Percentiles rank a stretch among this genome's conserved stretches.
phyloP scores from a whole-genome alignment of 257 asterid genomes.

The Penstemon eatonii region DNA sequence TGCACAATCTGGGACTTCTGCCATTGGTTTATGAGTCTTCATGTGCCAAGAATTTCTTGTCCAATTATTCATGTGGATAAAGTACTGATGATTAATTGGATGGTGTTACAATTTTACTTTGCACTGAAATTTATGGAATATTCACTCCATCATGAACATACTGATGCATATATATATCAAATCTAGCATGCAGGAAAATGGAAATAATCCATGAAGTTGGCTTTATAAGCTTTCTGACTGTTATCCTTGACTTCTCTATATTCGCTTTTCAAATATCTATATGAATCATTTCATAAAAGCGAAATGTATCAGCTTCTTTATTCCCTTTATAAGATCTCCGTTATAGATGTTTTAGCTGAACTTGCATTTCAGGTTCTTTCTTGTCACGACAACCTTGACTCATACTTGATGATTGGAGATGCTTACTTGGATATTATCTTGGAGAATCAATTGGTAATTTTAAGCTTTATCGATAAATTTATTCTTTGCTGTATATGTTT shows the following conservation, averaged over 20 bases:
- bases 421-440: constrained; percentile 71
- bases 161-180: constrained; percentile 10
- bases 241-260: constrained; percentile 22
- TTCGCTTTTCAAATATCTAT: constrained; percentile 10
- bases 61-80: constrained; percentile 1
- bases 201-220: constrained; percentile 18
- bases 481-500: constrained; percentile 9
- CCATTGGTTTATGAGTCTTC: constrained; percentile 9
- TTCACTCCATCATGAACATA: constrained; percentile 16
- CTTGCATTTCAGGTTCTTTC: constrained; percentile 69
- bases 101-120: not conserved
- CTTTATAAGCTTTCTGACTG: constrained; percentile 1
- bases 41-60: not conserved
- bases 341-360: constrained; percentile 20
- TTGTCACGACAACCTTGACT: constrained; percentile 46
- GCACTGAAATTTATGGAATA: not conserved
- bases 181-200: not conserved
- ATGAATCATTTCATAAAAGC: constrained; percentile 22
- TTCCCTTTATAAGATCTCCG: constrained; percentile 2
- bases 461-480: constrained; percentile 29
- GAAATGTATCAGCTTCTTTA: constrained; percentile 20
- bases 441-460: constrained; percentile 70
- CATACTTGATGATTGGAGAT: constrained; percentile 61
- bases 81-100: not conserved
- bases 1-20: constrained; percentile 11